These are phyloP conservation scores for Claviceps arundinis DNA, from an alignment of 2,329 filamentous ascomycete genomes.

Conservation along the genomic window DNA sequence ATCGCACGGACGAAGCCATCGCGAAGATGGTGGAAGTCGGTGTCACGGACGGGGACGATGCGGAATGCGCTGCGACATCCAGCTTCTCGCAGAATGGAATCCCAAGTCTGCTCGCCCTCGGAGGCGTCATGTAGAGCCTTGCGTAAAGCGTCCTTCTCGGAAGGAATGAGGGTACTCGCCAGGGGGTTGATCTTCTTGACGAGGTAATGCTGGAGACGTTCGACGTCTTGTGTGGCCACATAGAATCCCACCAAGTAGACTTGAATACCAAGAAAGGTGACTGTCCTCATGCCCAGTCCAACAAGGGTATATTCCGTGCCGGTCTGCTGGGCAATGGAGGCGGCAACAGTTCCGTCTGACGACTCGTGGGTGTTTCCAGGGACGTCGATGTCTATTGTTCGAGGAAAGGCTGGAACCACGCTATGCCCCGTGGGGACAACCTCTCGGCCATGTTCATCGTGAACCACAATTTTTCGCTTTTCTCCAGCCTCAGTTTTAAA, in stretches of 20 bases:
- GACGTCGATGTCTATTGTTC: slow-evolving; percentile 50
- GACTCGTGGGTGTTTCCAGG: slow-evolving; percentile 8
- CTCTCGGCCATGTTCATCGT: slow-evolving; percentile 56
- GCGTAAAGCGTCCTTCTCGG: slow-evolving; percentile 65
- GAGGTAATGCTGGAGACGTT: slow-evolving; percentile 63
- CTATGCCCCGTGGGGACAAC: slow-evolving; percentile 70
- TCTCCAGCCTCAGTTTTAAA: slow-evolving; percentile 36
- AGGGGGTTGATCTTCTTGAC: slow-evolving; percentile 62
- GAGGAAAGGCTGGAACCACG: slow-evolving; percentile 68
- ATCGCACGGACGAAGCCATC: slow-evolving; percentile 86
- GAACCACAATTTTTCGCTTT: slow-evolving; percentile 45
- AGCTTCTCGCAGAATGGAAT: slow-evolving; percentile 49
- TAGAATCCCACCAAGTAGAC: slow-evolving; percentile 95
- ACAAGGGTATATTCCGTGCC: slow-evolving; percentile 71
- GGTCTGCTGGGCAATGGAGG: slow-evolving; percentile 25
- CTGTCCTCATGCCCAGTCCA: slow-evolving; percentile 75
- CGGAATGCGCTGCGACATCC: slow-evolving; percentile 66
- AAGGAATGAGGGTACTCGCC: slow-evolving; percentile 71
- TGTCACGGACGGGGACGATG: slow-evolving; percentile 82
- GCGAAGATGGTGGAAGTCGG: slow-evolving; percentile 82
- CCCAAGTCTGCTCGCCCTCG: slow-evolving; percentile 62
- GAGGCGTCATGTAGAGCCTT: slow-evolving; percentile 54
- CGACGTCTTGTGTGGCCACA: slow-evolving; percentile 70
- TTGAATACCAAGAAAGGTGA: slow-evolving; percentile 79
- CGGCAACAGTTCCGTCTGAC: slow-evolving; percentile 15